Evolutionary conservation across 2,329 filamentous ascomycete species (phyloP).

Genomic region (Botrytis cinerea): DNA sequence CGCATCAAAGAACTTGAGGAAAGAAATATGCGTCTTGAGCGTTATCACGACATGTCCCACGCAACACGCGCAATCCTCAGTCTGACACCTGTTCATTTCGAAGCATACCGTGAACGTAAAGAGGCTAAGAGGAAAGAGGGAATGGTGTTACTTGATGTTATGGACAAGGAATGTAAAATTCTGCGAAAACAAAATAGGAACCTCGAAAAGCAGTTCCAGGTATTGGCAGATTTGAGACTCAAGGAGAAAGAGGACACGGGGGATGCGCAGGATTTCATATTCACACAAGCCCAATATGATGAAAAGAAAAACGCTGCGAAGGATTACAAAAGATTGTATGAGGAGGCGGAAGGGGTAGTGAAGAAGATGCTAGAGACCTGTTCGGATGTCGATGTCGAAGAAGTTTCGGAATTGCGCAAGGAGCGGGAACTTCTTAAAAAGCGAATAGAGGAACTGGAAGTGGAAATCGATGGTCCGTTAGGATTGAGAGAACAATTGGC

Average conservation of each 20-base stretch:
- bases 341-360: neutral
- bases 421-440: slow-evolving; percentile 6
- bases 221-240: neutral
- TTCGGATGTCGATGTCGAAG: neutral
- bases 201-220: neutral
- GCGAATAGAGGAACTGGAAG: slow-evolving; percentile 11
- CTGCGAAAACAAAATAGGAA: neutral
- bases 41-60: neutral
- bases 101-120: slow-evolving; percentile 6
- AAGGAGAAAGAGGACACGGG: neutral
- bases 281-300: neutral
- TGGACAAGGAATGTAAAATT: neutral
- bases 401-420: slow-evolving; percentile 2
- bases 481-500: slow-evolving; percentile 13
- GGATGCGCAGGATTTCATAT: slow-evolving; percentile 3
- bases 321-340: neutral
- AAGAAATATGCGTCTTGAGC: slow-evolving; percentile 6
- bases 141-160: neutral
- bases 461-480: slow-evolving; percentile 12
- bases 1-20: slow-evolving; percentile 6
- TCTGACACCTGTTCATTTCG: slow-evolving; percentile 9
- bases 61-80: slow-evolving; percentile 10
- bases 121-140: slow-evolving; percentile 10
- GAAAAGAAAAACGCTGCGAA: neutral
- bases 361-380: neutral